phyloP scores from a whole-genome alignment of 257 asterid species.

The Capsicum baccatum region DNA sequence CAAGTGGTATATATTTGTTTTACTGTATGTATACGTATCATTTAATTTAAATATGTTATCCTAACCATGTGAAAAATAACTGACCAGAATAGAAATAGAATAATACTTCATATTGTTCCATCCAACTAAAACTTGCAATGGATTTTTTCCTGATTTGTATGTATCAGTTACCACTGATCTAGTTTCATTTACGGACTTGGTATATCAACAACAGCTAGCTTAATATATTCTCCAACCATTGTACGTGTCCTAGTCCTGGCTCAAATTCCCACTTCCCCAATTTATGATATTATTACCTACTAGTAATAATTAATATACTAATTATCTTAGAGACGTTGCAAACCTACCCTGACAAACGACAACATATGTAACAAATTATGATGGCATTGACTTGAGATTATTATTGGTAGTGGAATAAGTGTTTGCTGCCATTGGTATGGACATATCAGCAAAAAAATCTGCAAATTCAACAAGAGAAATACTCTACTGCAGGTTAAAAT shows the following conservation, averaged over 20 bases:
- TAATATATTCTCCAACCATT: too few species aligned
- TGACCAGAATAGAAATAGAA: too few species aligned
- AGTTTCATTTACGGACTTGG: too few species aligned
- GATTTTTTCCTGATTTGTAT: too few species aligned
- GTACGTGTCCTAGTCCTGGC: too few species aligned
- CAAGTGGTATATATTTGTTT: not conserved
- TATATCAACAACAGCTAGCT: too few species aligned
- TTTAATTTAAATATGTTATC: not conserved
- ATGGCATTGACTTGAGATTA: not conserved
- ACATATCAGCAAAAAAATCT: not conserved
- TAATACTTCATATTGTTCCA: too few species aligned
- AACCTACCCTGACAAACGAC: not conserved
- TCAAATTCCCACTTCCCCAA: too few species aligned
- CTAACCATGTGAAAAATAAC: not conserved
- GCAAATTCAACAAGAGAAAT: not conserved
- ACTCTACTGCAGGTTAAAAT: not conserved
- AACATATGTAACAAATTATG: not conserved
- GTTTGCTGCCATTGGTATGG: not conserved
- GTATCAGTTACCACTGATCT: too few species aligned
- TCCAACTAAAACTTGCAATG: too few species aligned
- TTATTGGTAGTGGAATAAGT: not conserved
- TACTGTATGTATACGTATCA: not conserved
- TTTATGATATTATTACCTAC: not conserved
- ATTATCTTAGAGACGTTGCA: not conserved
- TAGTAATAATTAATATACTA: too few species aligned